Evolutionary conservation across 2,329 filamentous ascomycete genomes (phyloP).

Genomic region (Tolypocladium guangdongense): DNA sequence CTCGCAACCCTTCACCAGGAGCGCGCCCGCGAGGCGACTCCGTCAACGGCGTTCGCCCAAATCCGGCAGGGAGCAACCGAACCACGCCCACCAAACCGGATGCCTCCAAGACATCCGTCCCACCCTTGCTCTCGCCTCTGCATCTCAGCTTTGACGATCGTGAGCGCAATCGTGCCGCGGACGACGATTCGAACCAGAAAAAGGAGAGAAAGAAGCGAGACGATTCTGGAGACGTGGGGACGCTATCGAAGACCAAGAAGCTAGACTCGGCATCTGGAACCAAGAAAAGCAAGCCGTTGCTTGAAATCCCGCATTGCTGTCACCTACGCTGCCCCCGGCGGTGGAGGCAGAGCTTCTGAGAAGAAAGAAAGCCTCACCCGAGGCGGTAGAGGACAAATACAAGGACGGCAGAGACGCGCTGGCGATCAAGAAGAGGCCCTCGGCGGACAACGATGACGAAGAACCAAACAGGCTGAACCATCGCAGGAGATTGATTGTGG

Average conservation of each 20-base stretch:
- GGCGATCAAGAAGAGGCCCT: slow-evolving; percentile 15
- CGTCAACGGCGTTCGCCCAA: slow-evolving; percentile 30
- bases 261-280: slow-evolving; percentile 12
- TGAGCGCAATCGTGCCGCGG: slow-evolving; percentile 6
- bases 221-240: slow-evolving; percentile 16
- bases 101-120: slow-evolving; percentile 29
- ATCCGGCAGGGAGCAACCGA: slow-evolving; percentile 20
- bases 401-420: slow-evolving; percentile 11
- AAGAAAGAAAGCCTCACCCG: slow-evolving; percentile 19
- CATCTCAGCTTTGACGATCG: slow-evolving; percentile 33
- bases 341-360: slow-evolving; percentile 31
- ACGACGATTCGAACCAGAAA: slow-evolving; percentile 15
- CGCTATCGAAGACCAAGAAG: slow-evolving; percentile 18
- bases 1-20: slow-evolving; percentile 21
- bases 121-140: slow-evolving; percentile 42
- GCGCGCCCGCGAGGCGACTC: slow-evolving; percentile 28
- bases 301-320: slow-evolving; percentile 39
- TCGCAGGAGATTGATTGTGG: slow-evolving; percentile 28
- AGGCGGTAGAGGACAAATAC: slow-evolving; percentile 8
- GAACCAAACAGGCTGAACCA: slow-evolving; percentile 13
- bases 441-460: slow-evolving; percentile 20
- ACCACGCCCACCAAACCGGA: slow-evolving; percentile 28
- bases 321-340: slow-evolving; percentile 42
- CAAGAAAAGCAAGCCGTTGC: slow-evolving; percentile 27
- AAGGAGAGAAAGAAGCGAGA: slow-evolving; percentile 19